phyloP scores from a whole-genome alignment of 345 rosid species.

The Iberis pinnata region DNA sequence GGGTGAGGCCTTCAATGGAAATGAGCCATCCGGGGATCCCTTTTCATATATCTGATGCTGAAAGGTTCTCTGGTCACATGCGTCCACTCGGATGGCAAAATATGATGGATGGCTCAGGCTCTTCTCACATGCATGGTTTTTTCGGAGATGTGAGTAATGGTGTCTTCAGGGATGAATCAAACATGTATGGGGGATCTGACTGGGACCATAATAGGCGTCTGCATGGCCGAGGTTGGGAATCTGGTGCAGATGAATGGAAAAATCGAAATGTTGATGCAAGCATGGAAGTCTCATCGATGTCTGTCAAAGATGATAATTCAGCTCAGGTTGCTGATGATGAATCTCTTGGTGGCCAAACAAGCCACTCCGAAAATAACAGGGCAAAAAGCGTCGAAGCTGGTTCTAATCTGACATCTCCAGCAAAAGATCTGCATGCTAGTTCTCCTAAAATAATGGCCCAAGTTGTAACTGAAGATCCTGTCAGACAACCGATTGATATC shows the following conservation, averaged over 20 bases:
- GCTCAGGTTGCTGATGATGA: constrained; percentile 48
- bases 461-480: constrained; percentile 35
- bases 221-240: constrained; percentile 76
- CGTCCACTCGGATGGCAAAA: constrained; percentile 54
- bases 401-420: constrained; percentile 37
- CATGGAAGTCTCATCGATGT: constrained; percentile 44
- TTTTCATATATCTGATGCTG: constrained; percentile 43
- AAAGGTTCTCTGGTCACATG: neutral
- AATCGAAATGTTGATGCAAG: constrained; percentile 59
- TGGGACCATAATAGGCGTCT: constrained; percentile 83
- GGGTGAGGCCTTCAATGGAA: constrained; percentile 78
- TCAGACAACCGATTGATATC: constrained; percentile 27
- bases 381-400: constrained; percentile 46
- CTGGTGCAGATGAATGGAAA: constrained; percentile 69
- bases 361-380: constrained; percentile 40
- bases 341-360: constrained; percentile 37
- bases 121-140: constrained; percentile 72
- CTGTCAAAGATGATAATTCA: constrained; percentile 54
- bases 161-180: constrained; percentile 73
- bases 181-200: constrained; percentile 59
- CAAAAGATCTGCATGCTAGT: constrained; percentile 35
- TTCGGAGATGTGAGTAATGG: constrained; percentile 74
- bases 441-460: constrained; percentile 32
- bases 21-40: constrained; percentile 70
- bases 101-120: constrained; percentile 71